Conservation (phyloP, 2,329 filamentous ascomycete species). For the Biscogniauxia sp. region DNA sequence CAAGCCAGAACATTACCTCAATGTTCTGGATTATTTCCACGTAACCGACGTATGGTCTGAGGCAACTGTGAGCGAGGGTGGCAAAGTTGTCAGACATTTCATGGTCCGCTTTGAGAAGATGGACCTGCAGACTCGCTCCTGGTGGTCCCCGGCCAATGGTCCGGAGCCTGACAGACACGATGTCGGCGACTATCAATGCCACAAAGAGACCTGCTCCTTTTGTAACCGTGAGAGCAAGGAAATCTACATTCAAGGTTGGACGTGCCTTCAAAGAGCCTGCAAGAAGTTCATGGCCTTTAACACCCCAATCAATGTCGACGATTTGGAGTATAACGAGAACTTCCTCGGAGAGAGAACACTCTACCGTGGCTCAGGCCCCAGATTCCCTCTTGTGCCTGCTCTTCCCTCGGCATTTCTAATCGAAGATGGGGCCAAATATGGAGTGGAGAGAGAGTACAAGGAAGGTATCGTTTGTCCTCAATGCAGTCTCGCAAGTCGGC, state of each 20-base stretch:
- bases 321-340: conserved; percentile 49
- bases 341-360: conserved; percentile 56
- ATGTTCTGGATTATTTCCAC: conserved; percentile 67
- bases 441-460: conserved; percentile 52
- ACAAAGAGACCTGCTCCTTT: conserved; percentile 33
- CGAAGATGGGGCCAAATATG: conserved; percentile 30
- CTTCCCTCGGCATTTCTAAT: conserved; percentile 19
- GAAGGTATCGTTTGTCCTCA: conserved; percentile 64
- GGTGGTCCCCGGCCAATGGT: conserved; percentile 50
- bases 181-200: conserved; percentile 31
- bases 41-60: conserved; percentile 69
- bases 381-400: conserved; percentile 38
- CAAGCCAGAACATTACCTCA: conserved; percentile 56
- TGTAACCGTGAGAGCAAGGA: conserved; percentile 41
- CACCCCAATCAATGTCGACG: conserved; percentile 20
- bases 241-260: conserved; percentile 34
- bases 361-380: conserved; percentile 37
- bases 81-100: conserved; percentile 35
- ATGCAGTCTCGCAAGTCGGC: conserved; percentile 61
- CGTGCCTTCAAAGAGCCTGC: conserved; percentile 41
- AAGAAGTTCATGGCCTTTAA: conserved; percentile 45
- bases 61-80: conserved; percentile 38
- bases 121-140: conserved; percentile 47
- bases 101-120: conserved; percentile 67
- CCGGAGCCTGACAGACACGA: conserved; percentile 22